Evolutionary conservation across 1,284 basidiomycete species (phyloP).

Genomic region (Afroboletus lepidellus): DNA sequence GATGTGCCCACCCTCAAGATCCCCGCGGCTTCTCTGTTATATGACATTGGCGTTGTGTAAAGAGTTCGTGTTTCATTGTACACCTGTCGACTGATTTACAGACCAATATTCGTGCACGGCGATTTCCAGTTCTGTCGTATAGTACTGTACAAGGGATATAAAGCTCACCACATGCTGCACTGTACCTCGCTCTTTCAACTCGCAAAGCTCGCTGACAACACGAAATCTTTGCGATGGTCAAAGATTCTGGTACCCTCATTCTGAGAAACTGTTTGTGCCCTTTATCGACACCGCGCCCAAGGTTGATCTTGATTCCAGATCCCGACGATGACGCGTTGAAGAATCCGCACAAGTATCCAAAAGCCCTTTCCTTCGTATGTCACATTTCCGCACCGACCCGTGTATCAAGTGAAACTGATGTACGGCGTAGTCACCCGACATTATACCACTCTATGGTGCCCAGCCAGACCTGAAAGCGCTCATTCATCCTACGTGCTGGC

Average conservation of each 20-base stretch:
- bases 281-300: not conserved
- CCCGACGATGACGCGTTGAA: conserved; percentile 10
- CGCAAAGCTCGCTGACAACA: not conserved
- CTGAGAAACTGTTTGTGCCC: conserved; percentile 11
- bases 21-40: too few relatives aligned
- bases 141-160: conserved; percentile 1
- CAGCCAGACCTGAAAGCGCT: not conserved
- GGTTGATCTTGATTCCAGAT: conserved; percentile 9
- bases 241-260: not conserved
- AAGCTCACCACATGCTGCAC: too few relatives aligned
- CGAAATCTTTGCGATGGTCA: not conserved
- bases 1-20: too few relatives aligned
- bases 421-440: conserved; percentile 10
- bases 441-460: conserved; percentile 9
- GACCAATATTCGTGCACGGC: not conserved
- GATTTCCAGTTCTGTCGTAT: not conserved
- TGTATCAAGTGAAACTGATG: not conserved
- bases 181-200: not conserved
- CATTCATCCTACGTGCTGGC: conserved; percentile 2
- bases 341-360: conserved; percentile 4
- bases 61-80: too few relatives aligned
- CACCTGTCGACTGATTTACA: too few relatives aligned
- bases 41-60: too few relatives aligned
- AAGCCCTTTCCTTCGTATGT: conserved; percentile 11
- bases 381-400: too few relatives aligned